Base-by-base conservation (phyloP, 2,329 filamentous ascomycete genomes). In the Colletotrichum sp. region DNA sequence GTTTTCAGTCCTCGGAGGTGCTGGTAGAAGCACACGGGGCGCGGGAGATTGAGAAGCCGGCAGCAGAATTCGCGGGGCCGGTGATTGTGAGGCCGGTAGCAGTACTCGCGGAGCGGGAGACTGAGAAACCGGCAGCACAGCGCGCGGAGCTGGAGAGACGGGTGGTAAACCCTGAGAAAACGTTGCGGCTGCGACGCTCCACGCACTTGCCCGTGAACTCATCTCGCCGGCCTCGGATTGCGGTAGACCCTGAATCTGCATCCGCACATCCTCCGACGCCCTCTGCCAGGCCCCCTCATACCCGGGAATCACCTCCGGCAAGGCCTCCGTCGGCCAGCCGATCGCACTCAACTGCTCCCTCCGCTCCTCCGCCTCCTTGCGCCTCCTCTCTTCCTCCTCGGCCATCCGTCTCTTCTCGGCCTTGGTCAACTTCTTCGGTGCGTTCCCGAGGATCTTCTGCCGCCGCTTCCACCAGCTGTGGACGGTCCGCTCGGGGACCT, bases 401-500 rank as follows among this genome's bases (percentile, higher is more conserved):
- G 36, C 24, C 30, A 70, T 18, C 13, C 69, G 30, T 24, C 24
- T 59, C 61, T 59, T 65, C 63, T 67, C 69, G 5, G 15, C 43
- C 24, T 57, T 60, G 43, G 48, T 67, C 32, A 60, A 24, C 67
- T 26, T 74, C 30, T 39, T 43, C 57, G 48, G 39, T 1, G 30
- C 71, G 39, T 39, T 39, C 39, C 39, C 57, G n/a, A 74, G 32
- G 30, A 64, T 64, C 43, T n/a, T 39, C 39, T 57, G 57, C 39
- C 65, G 39, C 24, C 59, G 39, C 39, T 64, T 63, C 66, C 66
- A 74, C 65, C 43, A 74, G 43, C 71, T 59, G 32, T 59, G 39
- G 10, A 73, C 59, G n/a, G 57, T 73, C 13, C 64, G n/a, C 71
- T 70, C 71, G 16, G 71, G 65, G 15, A 70, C 24, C 71, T 70